Evolutionary conservation across 495 filamentous ascomycete species (phyloP).

Genomic region (Aspergillus bertholletiae): DNA sequence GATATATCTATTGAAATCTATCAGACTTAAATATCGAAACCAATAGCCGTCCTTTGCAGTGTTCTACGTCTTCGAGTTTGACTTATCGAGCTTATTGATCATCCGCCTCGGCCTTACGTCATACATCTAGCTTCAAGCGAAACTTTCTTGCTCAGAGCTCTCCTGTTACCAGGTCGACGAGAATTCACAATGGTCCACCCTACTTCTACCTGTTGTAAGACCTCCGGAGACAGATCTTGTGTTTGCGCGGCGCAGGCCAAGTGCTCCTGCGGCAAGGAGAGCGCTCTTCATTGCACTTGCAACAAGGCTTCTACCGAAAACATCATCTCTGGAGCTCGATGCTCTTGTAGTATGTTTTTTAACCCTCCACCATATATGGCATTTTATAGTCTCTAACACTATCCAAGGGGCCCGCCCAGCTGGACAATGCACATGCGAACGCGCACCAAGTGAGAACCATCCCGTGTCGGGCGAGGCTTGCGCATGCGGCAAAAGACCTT

Average conservation of each 20-base stretch:
- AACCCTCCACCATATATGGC: not conserved
- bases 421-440: slow-evolving; percentile 79
- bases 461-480: slow-evolving; percentile 57
- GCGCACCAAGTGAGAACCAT: slow-evolving; percentile 68
- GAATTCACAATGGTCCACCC: slow-evolving; percentile 48
- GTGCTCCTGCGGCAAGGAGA: slow-evolving; percentile 87
- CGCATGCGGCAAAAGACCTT: slow-evolving; percentile 71
- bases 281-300: slow-evolving; percentile 82
- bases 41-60: not conserved
- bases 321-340: slow-evolving; percentile 63
- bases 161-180: no score
- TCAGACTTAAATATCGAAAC: not conserved
- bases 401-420: slow-evolving; percentile 61
- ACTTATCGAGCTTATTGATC: not conserved
- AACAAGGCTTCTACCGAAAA: slow-evolving; percentile 77
- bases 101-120: slow-evolving; percentile 2
- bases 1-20: not conserved
- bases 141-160: no score
- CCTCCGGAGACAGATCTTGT: slow-evolving; percentile 47
- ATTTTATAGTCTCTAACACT: slow-evolving; percentile 5
- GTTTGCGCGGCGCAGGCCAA: slow-evolving; percentile 61
- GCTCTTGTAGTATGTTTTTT: slow-evolving; percentile 70
- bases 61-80: not conserved
- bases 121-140: not conserved
- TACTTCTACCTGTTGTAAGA: slow-evolving; percentile 60